Conservation (phyloP, 768 basidiomycete genomes). For the Boletus pseudo-olivaceus region DNA sequence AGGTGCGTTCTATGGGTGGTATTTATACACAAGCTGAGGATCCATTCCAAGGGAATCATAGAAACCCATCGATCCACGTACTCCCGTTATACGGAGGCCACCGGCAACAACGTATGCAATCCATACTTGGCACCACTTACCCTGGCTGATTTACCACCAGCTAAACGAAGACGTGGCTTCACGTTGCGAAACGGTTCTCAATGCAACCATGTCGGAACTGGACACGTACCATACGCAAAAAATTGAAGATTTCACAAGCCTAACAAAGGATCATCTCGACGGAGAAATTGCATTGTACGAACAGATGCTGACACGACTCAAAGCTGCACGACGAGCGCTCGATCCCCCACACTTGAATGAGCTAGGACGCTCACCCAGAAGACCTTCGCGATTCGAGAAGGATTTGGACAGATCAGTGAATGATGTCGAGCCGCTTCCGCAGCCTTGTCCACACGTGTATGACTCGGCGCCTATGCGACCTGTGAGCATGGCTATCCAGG, state of each 20-base stretch:
- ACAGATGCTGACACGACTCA: slow-evolving; percentile 61
- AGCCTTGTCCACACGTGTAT: slow-evolving; percentile 77
- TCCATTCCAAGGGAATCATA: slow-evolving; percentile 50
- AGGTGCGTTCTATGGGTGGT: slow-evolving; percentile 37
- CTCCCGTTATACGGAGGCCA: slow-evolving; percentile 59
- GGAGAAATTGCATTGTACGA: slow-evolving; percentile 76
- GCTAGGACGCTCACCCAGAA: slow-evolving; percentile 48
- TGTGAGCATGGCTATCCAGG: slow-evolving; percentile 71
- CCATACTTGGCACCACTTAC: background rate
- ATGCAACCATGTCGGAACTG: slow-evolving; percentile 87
- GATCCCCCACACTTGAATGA: slow-evolving; percentile 46
- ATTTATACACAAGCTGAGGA: background rate
- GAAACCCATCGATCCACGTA: slow-evolving; percentile 74
- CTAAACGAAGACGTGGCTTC: slow-evolving; percentile 61
- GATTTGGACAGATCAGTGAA: slow-evolving; percentile 57
- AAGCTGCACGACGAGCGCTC: slow-evolving; percentile 52
- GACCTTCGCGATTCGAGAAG: slow-evolving; percentile 73
- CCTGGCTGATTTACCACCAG: slow-evolving; percentile 31
- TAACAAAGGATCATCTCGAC: slow-evolving; percentile 69
- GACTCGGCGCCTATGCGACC: slow-evolving; percentile 74
- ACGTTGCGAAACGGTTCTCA: slow-evolving; percentile 84
- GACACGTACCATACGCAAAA: slow-evolving; percentile 76
- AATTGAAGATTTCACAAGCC: slow-evolving; percentile 57
- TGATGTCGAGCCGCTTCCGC: slow-evolving; percentile 47
- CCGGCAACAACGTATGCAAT: slow-evolving; percentile 25